phyloP scores from a whole-genome alignment of 306 rosid species.

The Dryas octopetala region DNA sequence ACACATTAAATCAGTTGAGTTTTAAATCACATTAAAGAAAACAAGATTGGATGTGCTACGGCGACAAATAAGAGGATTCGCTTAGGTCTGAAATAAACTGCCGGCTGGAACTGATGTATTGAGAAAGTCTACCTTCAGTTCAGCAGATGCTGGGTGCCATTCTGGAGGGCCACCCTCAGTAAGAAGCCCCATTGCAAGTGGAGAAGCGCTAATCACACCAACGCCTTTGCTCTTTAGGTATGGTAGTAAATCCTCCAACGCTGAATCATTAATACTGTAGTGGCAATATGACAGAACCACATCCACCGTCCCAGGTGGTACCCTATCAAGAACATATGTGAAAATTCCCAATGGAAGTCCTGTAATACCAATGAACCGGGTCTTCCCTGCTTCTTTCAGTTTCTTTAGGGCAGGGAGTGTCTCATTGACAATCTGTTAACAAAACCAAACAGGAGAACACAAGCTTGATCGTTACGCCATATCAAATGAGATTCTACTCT shows the following conservation, averaged over 20 bases:
- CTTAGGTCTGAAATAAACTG: background rate
- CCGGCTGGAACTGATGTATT: background rate
- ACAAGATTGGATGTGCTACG: background rate
- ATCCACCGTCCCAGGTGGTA: slow-evolving; percentile 75
- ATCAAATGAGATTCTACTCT: background rate
- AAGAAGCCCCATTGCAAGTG: slow-evolving; percentile 91
- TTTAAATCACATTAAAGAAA: background rate
- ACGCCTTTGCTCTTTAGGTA: slow-evolving; percentile 84
- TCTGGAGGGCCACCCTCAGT: slow-evolving; percentile 87
- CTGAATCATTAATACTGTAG: slow-evolving; percentile 67
- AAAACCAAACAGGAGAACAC: slow-evolving; percentile 17
- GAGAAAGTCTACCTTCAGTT: slow-evolving; percentile 60
- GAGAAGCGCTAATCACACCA: slow-evolving; percentile 86
- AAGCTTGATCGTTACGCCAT: background rate
- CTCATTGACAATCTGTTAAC: slow-evolving; percentile 68
- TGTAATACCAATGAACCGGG: slow-evolving; percentile 79
- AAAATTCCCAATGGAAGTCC: slow-evolving; percentile 80
- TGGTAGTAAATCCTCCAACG: slow-evolving; percentile 76
- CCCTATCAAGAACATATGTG: slow-evolving; percentile 80
- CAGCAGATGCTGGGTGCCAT: slow-evolving; percentile 90
- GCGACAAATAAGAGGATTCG: background rate
- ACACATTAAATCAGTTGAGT: slow-evolving; percentile 22
- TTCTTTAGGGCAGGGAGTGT: slow-evolving; percentile 84
- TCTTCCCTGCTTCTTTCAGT: slow-evolving; percentile 79
- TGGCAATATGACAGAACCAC: slow-evolving; percentile 87